Conservation (phyloP, 2,329 filamentous ascomycete genomes). For the Xylariaceae sp. region DNA sequence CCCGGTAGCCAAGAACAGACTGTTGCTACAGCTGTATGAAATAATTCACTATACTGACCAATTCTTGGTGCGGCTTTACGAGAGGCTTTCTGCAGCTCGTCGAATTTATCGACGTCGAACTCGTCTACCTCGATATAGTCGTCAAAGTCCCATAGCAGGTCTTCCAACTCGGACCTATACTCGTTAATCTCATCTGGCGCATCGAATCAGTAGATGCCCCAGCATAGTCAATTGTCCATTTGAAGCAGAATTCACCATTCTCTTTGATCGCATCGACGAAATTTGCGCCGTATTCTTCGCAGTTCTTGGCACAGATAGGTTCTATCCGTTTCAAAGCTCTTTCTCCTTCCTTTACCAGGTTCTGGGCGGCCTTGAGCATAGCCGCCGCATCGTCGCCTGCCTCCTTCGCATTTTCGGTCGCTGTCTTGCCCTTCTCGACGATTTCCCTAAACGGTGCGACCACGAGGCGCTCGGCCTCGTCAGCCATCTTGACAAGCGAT, state of each 20-base stretch:
- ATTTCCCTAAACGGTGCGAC: constrained; percentile 49
- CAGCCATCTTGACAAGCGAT: constrained; percentile 20
- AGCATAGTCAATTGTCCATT: too few relatives aligned
- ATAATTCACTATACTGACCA: too few relatives aligned
- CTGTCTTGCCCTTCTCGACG: constrained; percentile 45
- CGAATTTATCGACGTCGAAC: constrained; percentile 48
- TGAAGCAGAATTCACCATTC: constrained; percentile 33
- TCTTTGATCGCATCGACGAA: constrained; percentile 51
- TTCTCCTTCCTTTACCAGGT: constrained; percentile 44
- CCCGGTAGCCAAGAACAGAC: too few relatives aligned
- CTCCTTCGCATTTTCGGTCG: constrained; percentile 40
- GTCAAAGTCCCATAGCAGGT: constrained; percentile 54
- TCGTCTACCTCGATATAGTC: constrained; percentile 46
- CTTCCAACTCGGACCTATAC: constrained; percentile 42
- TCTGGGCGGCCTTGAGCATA: constrained; percentile 48
- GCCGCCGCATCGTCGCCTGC: constrained; percentile 32
- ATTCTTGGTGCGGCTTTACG: constrained; percentile 45
- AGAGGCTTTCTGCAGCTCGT: constrained; percentile 42
- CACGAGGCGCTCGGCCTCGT: constrained; percentile 37
- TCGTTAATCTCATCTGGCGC: constrained; percentile 44
- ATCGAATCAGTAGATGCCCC: constrained; percentile 1
- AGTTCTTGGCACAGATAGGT: constrained; percentile 44
- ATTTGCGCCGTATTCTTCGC: constrained; percentile 43
- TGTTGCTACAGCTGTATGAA: too few relatives aligned
- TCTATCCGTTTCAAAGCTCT: constrained; percentile 46